Conservation (phyloP, 2,329 filamentous ascomycete genomes). For the Sclerotiophoma versabilis region DNA sequence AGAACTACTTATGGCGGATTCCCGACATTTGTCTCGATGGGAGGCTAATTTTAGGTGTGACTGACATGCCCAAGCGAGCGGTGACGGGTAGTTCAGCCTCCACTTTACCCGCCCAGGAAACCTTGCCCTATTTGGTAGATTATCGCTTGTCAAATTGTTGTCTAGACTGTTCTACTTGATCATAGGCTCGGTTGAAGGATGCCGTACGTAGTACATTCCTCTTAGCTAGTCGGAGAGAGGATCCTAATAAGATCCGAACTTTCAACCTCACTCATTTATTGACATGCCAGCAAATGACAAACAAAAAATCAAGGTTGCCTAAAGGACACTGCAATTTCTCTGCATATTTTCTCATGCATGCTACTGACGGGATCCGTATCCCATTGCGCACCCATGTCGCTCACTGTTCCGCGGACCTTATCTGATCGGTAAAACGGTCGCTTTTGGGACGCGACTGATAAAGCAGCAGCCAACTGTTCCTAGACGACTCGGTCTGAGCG, state of each 20-base stretch:
- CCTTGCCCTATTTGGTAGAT: background rate
- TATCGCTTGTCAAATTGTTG: background rate
- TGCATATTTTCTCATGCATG: background rate
- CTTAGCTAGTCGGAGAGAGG: too few species aligned
- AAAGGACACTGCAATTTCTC: background rate
- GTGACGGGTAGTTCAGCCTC: background rate
- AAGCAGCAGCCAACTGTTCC: background rate
- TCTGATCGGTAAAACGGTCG: background rate
- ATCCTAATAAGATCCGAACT: too few species aligned
- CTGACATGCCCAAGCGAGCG: background rate
- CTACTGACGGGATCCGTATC: background rate
- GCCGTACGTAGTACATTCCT: too few species aligned
- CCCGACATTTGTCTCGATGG: constrained; percentile 31
- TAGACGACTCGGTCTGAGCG: background rate
- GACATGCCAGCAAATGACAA: too few species aligned
- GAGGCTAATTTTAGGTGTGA: background rate
- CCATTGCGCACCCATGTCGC: background rate
- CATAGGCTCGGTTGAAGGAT: too few species aligned
- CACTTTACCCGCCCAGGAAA: background rate
- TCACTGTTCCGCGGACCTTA: background rate
- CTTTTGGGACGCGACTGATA: background rate
- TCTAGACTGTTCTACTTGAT: background rate
- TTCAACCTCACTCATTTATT: too few species aligned
- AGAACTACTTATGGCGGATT: too few species aligned
- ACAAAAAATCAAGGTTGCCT: background rate